Conservation (phyloP, 176 grass and related monocot species). For the Aegilops umbellulata region DNA sequence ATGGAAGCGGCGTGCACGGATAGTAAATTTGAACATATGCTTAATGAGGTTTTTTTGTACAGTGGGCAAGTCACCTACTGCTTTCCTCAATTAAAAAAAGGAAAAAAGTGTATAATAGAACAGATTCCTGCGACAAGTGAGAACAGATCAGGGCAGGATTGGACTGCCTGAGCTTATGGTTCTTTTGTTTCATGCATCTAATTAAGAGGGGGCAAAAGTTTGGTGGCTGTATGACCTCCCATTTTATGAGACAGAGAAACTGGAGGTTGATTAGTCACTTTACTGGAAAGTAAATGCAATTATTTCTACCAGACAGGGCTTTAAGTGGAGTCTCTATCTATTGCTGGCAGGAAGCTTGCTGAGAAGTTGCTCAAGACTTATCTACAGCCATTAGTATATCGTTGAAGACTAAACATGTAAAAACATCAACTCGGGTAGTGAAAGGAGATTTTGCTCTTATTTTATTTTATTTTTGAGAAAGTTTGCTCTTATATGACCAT, state of each 20-base stretch:
- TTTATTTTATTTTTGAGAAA: background rate
- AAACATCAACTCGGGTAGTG: background rate
- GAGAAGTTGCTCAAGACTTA: background rate
- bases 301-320: background rate
- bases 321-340: slow-evolving; percentile 21
- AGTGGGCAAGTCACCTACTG: background rate
- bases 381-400: background rate
- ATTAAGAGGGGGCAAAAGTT: slow-evolving; percentile 11
- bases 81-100: background rate
- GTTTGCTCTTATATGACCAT: background rate
- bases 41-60: background rate
- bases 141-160: background rate
- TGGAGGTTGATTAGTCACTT: slow-evolving; percentile 15
- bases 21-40: background rate
- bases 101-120: background rate
- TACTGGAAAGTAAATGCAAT: slow-evolving; percentile 14
- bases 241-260: slow-evolving; percentile 16
- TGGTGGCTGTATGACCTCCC: slow-evolving; percentile 3
- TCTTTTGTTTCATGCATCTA: slow-evolving; percentile 21
- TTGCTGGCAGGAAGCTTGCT: background rate
- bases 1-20: background rate
- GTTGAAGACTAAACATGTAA: background rate
- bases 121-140: slow-evolving; percentile 2
- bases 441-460: background rate
- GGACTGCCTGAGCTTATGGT: background rate